phyloP scores from a whole-genome alignment of 2,329 filamentous ascomycete genomes.

The Ascochyta clinopodiicola region DNA sequence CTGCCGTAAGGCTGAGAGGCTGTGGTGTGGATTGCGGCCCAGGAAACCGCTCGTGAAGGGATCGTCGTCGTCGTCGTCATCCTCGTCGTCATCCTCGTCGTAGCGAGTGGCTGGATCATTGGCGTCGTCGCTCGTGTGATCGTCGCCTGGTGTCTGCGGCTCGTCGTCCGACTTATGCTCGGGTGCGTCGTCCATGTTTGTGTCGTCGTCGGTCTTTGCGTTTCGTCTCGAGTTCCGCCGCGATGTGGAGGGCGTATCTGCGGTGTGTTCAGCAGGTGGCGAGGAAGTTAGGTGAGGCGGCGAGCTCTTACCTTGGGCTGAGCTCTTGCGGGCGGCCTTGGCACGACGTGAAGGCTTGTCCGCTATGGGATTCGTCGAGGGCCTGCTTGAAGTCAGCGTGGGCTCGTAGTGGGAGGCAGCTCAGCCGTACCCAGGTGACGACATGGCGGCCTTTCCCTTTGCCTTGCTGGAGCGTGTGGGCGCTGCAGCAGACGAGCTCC shows the following conservation, averaged over 20 bases:
- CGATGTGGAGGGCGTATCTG: slow-evolving; percentile 41
- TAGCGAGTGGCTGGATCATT: slow-evolving; percentile 59
- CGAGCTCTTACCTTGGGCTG: slow-evolving; percentile 56
- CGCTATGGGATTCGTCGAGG: slow-evolving; percentile 69
- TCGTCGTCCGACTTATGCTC: slow-evolving; percentile 65
- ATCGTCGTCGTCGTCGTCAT: slow-evolving; percentile 62
- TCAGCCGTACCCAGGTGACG: slow-evolving; percentile 67
- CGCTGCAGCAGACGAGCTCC: slow-evolving; percentile 48
- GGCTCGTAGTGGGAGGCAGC: not conserved
- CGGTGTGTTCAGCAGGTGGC: slow-evolving; percentile 32
- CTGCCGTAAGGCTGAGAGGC: slow-evolving; percentile 80
- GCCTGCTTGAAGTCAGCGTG: slow-evolving; percentile 53
- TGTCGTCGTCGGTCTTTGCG: slow-evolving; percentile 65
- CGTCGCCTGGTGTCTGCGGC: slow-evolving; percentile 37
- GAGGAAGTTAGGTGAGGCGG: slow-evolving; percentile 23
- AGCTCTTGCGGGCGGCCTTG: slow-evolving; percentile 77
- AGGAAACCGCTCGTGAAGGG: slow-evolving; percentile 68
- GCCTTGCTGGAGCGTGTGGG: slow-evolving; percentile 60
- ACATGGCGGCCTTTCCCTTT: slow-evolving; percentile 72
- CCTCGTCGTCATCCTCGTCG: slow-evolving; percentile 56
- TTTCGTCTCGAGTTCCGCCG: slow-evolving; percentile 42
- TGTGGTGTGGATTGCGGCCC: slow-evolving; percentile 62
- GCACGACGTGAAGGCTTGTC: slow-evolving; percentile 73
- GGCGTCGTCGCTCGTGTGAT: slow-evolving; percentile 60
- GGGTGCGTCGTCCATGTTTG: slow-evolving; percentile 73